A percentile compares a stretch with the other conserved stretches of the same genome.
Conservation (phyloP, 208 protist genomes). For the Trypanosomatidae sp. region DNA sequence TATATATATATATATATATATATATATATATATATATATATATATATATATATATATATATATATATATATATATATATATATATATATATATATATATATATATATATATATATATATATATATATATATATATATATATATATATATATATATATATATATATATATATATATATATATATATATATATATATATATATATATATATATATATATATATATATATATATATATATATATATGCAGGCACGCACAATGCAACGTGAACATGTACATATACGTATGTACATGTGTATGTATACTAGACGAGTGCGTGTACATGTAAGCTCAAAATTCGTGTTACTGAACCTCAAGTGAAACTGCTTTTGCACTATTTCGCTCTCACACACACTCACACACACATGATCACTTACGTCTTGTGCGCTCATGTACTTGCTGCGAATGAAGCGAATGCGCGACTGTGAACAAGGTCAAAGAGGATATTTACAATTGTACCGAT, state of each 20-base stretch:
- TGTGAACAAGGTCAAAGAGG: background rate
- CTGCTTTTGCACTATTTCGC: background rate
- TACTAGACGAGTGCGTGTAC: background rate
- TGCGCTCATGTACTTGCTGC: background rate
- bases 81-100: background rate
- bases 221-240: background rate
- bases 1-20: background rate
- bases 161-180: background rate
- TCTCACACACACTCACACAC: no score
- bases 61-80: background rate
- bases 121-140: constrained; percentile 1
- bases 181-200: background rate
- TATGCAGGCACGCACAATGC: background rate
- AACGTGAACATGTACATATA: no score
- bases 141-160: background rate
- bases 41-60: background rate
- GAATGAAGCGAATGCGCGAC: background rate
- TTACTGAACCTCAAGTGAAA: background rate
- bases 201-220: background rate
- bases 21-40: background rate
- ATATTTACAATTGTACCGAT: background rate
- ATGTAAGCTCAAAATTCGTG: background rate
- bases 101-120: constrained; percentile 61
- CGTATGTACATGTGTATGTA: background rate
- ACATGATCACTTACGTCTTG: background rate